A percentile compares a stretch with the other conserved stretches of the same genome.
Conservation (phyloP, 306 rosid genomes). For the Cicer cuneatum region DNA sequence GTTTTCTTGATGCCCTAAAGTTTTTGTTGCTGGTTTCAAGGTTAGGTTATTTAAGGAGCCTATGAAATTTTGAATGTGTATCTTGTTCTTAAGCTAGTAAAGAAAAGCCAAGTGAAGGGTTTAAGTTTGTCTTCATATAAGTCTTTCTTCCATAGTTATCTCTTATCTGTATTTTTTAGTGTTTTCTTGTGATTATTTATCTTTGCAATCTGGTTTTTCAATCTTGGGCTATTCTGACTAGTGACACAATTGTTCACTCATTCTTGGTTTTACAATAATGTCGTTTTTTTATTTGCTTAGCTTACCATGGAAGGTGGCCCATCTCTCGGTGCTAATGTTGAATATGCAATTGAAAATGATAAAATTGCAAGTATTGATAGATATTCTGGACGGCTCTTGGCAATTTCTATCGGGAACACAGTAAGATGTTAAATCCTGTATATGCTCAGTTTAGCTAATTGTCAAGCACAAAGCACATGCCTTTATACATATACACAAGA, state of each 20-base stretch:
- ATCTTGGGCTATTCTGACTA: constrained; percentile 22
- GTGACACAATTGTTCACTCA: constrained; percentile 5
- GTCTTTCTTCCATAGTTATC: constrained; percentile 9
- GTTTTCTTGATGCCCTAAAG: neutral
- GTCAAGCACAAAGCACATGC: neutral
- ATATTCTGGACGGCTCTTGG: constrained; percentile 73
- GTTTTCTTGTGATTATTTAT: constrained; percentile 34
- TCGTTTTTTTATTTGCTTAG: constrained; percentile 52
- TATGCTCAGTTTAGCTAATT: constrained; percentile 34
- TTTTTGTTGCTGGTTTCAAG: constrained; percentile 8
- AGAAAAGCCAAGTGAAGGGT: constrained; percentile 18
- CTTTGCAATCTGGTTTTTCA: constrained; percentile 11
- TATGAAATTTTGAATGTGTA: neutral
- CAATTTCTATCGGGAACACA: constrained; percentile 72
- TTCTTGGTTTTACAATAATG: constrained; percentile 36
- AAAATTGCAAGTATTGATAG: constrained; percentile 69
- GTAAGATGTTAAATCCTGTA: constrained; percentile 60
- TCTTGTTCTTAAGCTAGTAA: constrained; percentile 25
- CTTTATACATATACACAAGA: constrained; percentile 1
- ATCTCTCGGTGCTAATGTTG: constrained; percentile 68
- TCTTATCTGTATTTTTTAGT: constrained; percentile 3
- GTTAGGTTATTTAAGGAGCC: constrained; percentile 15
- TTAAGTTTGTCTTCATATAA: constrained; percentile 3
- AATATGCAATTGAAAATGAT: constrained; percentile 68
- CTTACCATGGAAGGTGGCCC: constrained; percentile 90